A percentile compares a stretch with the other conserved stretches of the same genome.
These are phyloP conservation scores for Keithomyces neogunnii DNA, from an alignment of 2,329 filamentous ascomycete species.

Conservation along the genomic window DNA sequence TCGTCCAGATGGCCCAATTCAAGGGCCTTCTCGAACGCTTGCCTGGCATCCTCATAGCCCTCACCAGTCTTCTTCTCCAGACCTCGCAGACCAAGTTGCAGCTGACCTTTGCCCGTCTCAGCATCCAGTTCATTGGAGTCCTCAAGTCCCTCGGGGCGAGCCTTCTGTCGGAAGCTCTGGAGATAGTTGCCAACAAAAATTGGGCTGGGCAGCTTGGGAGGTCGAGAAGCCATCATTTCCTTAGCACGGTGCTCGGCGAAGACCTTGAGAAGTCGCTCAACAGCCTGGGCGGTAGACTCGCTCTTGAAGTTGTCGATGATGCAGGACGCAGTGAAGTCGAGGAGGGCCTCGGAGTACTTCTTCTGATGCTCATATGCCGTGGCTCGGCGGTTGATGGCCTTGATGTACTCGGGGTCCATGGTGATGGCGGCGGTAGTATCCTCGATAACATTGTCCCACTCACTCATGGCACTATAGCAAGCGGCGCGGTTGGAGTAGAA, in stretches of 20 bases:
- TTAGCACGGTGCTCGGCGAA: slow-evolving; percentile 93
- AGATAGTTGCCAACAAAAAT: slow-evolving; percentile 98
- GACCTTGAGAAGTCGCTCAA: slow-evolving; percentile 92
- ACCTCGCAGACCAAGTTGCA: slow-evolving; percentile 73
- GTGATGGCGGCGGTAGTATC: slow-evolving; percentile 92
- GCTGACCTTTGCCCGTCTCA: slow-evolving; percentile 72
- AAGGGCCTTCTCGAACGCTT: slow-evolving; percentile 80
- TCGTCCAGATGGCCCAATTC: slow-evolving; percentile 73
- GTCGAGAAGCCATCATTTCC: slow-evolving; percentile 77
- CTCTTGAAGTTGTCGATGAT: slow-evolving; percentile 98
- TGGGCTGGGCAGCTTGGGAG: slow-evolving; percentile 82
- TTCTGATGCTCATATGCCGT: slow-evolving; percentile 93
- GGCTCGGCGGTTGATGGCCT: slow-evolving; percentile 91
- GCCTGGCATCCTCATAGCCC: slow-evolving; percentile 81
- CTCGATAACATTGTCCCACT: slow-evolving; percentile 95
- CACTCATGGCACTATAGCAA: slow-evolving; percentile 85
- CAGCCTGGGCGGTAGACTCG: slow-evolving; percentile 76
- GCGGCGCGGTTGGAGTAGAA: slow-evolving; percentile 98
- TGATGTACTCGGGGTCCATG: slow-evolving; percentile 93
- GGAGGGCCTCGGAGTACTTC: slow-evolving; percentile 84
- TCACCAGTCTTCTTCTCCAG: slow-evolving; percentile 83
- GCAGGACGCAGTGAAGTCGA: slow-evolving; percentile 97
- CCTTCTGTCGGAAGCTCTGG: slow-evolving; percentile 87
- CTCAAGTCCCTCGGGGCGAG: slow-evolving; percentile 72
- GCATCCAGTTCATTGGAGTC: slow-evolving; percentile 70